These are phyloP conservation scores for Candolleomyces efflorescens DNA, from an alignment of 768 basidiomycete genomes.

Conservation along the genomic window DNA sequence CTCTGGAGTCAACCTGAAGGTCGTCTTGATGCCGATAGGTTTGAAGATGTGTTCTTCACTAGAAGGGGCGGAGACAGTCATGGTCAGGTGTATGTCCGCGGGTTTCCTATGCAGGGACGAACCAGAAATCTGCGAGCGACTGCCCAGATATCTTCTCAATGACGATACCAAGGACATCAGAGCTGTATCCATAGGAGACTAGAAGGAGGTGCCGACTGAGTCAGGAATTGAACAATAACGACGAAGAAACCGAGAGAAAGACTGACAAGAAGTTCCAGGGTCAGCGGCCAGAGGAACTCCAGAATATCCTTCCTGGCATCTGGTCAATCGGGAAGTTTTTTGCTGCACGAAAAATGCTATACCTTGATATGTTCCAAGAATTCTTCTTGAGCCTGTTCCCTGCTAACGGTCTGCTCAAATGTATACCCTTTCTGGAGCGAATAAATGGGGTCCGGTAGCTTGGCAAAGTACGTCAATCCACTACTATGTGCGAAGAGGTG, in stretches of 20 bases:
- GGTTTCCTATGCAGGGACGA: slow-evolving; percentile 1
- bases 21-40: slow-evolving; percentile 23
- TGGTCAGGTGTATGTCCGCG: neutral
- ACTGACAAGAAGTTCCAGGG: slow-evolving; percentile 24
- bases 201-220: neutral
- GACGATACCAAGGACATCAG: slow-evolving; percentile 26
- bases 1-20: slow-evolving; percentile 23
- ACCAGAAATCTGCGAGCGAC: slow-evolving; percentile 26
- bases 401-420: slow-evolving; percentile 9
- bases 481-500: slow-evolving; percentile 26
- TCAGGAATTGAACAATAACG: neutral
- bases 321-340: neutral
- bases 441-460: neutral
- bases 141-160: slow-evolving; percentile 24
- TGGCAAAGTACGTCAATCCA: slow-evolving; percentile 20
- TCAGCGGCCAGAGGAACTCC: slow-evolving; percentile 23
- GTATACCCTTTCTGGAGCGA: slow-evolving; percentile 10
- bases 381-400: slow-evolving; percentile 10
- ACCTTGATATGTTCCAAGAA: slow-evolving; percentile 23
- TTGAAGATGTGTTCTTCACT: slow-evolving; percentile 27
- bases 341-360: neutral
- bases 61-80: neutral
- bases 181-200: slow-evolving; percentile 28
- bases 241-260: neutral
- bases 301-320: slow-evolving; percentile 17